These are phyloP conservation scores for Skeletonema tropicum DNA, from an alignment of 108 stramenopile species.

Conservation along the genomic window DNA sequence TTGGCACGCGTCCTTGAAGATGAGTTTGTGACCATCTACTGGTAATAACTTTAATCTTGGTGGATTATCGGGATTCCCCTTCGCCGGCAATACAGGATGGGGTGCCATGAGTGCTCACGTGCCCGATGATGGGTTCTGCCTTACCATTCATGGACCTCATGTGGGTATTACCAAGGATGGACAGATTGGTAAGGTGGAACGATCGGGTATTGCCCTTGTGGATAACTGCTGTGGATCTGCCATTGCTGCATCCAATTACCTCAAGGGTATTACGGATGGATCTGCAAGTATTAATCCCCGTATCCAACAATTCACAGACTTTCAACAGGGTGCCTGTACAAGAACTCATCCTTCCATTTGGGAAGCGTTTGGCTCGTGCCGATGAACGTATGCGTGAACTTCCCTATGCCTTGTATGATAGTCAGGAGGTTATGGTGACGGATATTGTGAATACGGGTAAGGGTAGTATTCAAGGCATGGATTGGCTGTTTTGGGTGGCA, in stretches of 20 bases:
- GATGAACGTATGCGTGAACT: constrained; percentile 57
- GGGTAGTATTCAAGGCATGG: constrained; percentile 20
- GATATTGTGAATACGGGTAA: constrained; percentile 18
- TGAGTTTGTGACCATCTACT: constrained; percentile 41
- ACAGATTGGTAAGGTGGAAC: constrained; percentile 70
- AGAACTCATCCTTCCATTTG: constrained; percentile 59
- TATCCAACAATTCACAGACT: constrained; percentile 42
- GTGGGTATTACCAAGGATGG: constrained; percentile 64
- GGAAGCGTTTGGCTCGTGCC: constrained; percentile 42
- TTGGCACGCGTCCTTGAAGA: constrained; percentile 62
- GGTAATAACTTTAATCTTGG: constrained; percentile 52
- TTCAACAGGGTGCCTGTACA: constrained; percentile 61
- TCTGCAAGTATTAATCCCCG: background rate
- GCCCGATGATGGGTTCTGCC: constrained; percentile 61
- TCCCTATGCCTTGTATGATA: constrained; percentile 60
- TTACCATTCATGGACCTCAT: constrained; percentile 74
- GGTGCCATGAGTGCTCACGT: constrained; percentile 75
- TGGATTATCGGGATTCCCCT: constrained; percentile 66
- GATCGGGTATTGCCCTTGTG: constrained; percentile 47
- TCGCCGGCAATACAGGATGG: constrained; percentile 59
- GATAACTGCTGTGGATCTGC: constrained; percentile 72
- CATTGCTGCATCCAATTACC: constrained; percentile 59
- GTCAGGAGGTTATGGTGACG: constrained; percentile 27
- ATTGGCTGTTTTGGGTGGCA: constrained; percentile 44
- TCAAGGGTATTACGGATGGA: constrained; percentile 22